Conservation (phyloP, 108 stramenopile species). For the Fragilaria radians region DNA sequence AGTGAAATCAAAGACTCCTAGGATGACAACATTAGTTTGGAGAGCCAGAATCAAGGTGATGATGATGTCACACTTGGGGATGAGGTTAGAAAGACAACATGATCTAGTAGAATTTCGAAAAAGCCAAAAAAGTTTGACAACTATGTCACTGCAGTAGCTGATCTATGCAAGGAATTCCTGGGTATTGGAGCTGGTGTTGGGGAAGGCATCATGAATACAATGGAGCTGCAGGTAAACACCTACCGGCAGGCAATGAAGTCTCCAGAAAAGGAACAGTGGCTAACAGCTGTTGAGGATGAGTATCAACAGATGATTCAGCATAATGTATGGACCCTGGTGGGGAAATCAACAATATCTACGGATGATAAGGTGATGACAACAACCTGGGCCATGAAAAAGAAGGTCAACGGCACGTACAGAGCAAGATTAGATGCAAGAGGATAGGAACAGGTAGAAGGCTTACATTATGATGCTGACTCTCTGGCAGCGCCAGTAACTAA, state of each 20-base stretch:
- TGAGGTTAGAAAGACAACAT: too few species aligned
- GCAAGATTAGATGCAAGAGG: constrained; percentile 31
- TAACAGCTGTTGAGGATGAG: constrained; percentile 25
- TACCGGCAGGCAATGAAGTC: constrained; percentile 28
- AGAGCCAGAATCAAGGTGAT: too few species aligned
- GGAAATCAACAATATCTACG: constrained; percentile 10
- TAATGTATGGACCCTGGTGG: constrained; percentile 13
- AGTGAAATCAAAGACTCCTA: too few species aligned
- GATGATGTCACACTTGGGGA: too few species aligned
- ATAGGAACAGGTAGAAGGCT: constrained; percentile 21
- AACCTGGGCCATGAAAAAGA: too few species aligned
- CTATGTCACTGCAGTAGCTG: too few species aligned
- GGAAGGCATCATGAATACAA: constrained; percentile 26
- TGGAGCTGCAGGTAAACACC: constrained; percentile 31
- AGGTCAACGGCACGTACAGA: constrained; percentile 26
- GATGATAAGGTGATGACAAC: constrained; percentile 27
- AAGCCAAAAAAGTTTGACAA: too few species aligned
- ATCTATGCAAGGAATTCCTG: too few species aligned
- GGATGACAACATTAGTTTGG: too few species aligned
- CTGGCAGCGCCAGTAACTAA: constrained; percentile 25
- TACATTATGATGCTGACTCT: constrained; percentile 18
- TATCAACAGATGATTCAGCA: constrained; percentile 22
- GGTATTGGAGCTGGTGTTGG: constrained; percentile 32
- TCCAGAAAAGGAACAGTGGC: constrained; percentile 23
- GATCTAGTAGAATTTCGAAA: too few species aligned